Evolutionary conservation across 805 yeast species (phyloP).

Genomic region (Wickerhamomyces pijperi): DNA sequence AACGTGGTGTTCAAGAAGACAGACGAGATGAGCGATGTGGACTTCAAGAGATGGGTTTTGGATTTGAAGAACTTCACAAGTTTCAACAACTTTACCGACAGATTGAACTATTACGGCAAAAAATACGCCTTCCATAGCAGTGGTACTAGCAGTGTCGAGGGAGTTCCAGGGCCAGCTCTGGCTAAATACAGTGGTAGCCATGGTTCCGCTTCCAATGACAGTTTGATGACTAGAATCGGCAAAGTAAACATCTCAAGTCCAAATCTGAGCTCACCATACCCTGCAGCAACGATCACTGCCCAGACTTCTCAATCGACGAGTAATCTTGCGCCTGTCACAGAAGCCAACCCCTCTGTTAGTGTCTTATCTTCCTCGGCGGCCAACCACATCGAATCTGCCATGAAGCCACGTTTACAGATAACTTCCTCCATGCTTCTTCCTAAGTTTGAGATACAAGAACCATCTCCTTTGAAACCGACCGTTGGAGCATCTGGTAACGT

Average conservation of each 20-base stretch:
- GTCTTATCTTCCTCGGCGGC: background rate
- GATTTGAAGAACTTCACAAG: conserved; percentile 51
- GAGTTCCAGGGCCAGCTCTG: background rate
- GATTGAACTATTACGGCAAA: conserved; percentile 4
- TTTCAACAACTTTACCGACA: conserved; percentile 12
- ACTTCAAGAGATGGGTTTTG: conserved; percentile 74
- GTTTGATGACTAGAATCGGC: too few species aligned
- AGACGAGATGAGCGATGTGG: conserved; percentile 56
- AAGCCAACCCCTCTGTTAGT: background rate
- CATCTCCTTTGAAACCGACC: conserved; percentile 9
- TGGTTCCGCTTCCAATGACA: too few species aligned
- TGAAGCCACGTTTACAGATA: background rate
- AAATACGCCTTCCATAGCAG: background rate
- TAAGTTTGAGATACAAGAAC: conserved; percentile 5
- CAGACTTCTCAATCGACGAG: background rate
- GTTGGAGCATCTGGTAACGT: conserved; percentile 3
- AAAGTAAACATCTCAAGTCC: background rate
- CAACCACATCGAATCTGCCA: background rate
- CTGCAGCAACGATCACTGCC: too few species aligned
- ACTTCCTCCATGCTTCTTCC: conserved; percentile 1
- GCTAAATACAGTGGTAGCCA: background rate
- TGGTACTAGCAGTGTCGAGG: background rate
- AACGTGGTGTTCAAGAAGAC: conserved; percentile 71
- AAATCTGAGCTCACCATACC: too few species aligned
- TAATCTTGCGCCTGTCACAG: background rate